These are phyloP conservation scores for Cucurbita pepo DNA, from an alignment of 306 rosid genomes.

Conservation along the genomic window DNA sequence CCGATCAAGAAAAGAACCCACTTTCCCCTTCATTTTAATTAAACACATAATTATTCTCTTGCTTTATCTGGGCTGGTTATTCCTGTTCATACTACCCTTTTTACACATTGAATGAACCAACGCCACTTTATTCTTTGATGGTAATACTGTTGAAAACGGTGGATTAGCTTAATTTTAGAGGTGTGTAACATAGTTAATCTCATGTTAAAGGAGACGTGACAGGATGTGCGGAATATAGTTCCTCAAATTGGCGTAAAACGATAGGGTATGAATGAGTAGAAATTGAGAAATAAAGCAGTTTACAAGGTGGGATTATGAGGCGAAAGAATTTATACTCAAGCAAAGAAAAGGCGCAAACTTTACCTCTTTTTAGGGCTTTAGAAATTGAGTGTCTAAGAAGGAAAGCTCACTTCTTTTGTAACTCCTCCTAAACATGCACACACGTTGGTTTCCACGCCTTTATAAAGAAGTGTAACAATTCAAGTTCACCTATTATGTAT, in stretches of 20 bases:
- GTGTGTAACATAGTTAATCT: background rate
- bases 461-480: no score
- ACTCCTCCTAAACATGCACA: background rate
- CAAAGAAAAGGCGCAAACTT: background rate
- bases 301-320: background rate
- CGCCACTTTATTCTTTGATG: background rate
- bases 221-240: no score
- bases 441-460: background rate
- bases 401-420: background rate
- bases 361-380: background rate
- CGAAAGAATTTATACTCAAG: background rate
- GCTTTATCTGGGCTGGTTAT: background rate
- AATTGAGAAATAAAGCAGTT: no score
- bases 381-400: constrained; percentile 1
- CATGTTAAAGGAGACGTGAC: no score
- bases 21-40: background rate
- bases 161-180: background rate
- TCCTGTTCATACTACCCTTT: background rate
- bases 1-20: background rate
- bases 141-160: background rate
- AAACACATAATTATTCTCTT: background rate
- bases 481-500: no score
- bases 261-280: no score
- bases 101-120: background rate
- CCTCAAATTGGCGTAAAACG: no score